Evolutionary conservation across 2,329 filamentous ascomycete species (phyloP), one percentile per base, ranked within the genome.

Genomic region (Plectosphaerella sp.): DNA sequence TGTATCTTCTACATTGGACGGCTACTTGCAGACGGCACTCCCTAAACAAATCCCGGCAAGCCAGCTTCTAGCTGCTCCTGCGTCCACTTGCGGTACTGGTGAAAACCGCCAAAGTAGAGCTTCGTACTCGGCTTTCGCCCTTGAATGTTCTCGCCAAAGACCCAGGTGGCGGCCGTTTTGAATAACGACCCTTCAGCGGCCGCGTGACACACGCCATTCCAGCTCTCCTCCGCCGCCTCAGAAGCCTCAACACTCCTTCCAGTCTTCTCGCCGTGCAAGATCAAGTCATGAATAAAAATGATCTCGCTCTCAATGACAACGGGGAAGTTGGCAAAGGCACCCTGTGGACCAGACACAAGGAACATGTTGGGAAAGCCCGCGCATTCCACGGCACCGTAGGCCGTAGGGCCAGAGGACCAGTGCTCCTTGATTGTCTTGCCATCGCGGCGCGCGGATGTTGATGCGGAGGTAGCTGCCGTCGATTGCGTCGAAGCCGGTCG

Each of bases 311-410:
- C 46, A 12, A 48, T 35, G 14, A 35, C 46, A 33, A 33, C 18
- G 16, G 46, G 46, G 33, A 48, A 35, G 6, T 48, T 48, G 33
- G n/a, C n/a, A 20, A 48, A 48, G 3, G 46, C 24, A 18, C 46
- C 46, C 36, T 48, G 33, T 11, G 46, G 46, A 8, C 46, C 46
- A n/a, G 25, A 35, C n/a, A 48, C 33, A 36, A 36, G 28, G 7
- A 48, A 48, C 46, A 63, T 59, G 47, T 65, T 70, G 5, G 59
- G 54, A 53, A 73, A 72, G 2, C 66, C 70, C 1, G 67, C 33
- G 33, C 46, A 48, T 1, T 14, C 25, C 20, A 48, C 9, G 15
- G 24, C 33, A n/a, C 18, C 33, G 11, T 48, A 48, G 41, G 46
- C 46, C 18, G 22, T 37, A 33, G 35, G 46, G 41, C 41, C 18